Evolutionary conservation across 2,329 filamentous ascomycete species (phyloP).

Genomic region (Alternaria viburni): DNA sequence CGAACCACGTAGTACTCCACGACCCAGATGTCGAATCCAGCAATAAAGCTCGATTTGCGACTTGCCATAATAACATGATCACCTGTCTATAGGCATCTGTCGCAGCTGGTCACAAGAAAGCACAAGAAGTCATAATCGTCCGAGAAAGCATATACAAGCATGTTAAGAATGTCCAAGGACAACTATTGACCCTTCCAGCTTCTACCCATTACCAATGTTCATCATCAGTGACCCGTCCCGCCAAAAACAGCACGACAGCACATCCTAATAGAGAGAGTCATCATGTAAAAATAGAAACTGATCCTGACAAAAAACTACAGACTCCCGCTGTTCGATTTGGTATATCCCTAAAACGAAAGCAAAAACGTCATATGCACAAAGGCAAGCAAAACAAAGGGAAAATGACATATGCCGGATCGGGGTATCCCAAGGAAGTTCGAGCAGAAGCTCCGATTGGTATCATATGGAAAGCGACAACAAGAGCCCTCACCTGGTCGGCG

Average conservation of each 20-base stretch:
- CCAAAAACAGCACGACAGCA: not conserved
- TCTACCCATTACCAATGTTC: slow-evolving; percentile 18
- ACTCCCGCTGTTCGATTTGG: slow-evolving; percentile 38
- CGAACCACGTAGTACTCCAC: not conserved
- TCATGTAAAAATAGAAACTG: not conserved
- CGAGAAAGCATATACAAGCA: slow-evolving; percentile 8
- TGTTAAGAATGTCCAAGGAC: slow-evolving; percentile 5
- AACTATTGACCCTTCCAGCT: not conserved
- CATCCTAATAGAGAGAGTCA: not conserved
- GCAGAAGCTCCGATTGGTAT: slow-evolving; percentile 39
- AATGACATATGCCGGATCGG: slow-evolving; percentile 7
- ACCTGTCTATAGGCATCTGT: not conserved
- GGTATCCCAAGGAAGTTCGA: slow-evolving; percentile 19
- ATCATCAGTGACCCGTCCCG: not conserved
- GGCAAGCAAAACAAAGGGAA: slow-evolving; percentile 10
- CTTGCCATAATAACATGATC: not conserved
- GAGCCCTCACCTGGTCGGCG: slow-evolving; percentile 31
- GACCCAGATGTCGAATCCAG: not conserved
- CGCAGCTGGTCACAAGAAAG: not conserved
- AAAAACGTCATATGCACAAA: not conserved
- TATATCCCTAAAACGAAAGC: slow-evolving; percentile 27
- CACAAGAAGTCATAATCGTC: not conserved
- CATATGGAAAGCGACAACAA: slow-evolving; percentile 34
- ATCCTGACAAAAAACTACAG: slow-evolving; percentile 1
- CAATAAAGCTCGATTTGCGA: not conserved